Evolutionary conservation across 805 yeast species (phyloP), one percentile per base, ranked within the genome.

Genomic region (Maudiozyma pseudohumilis): DNA sequence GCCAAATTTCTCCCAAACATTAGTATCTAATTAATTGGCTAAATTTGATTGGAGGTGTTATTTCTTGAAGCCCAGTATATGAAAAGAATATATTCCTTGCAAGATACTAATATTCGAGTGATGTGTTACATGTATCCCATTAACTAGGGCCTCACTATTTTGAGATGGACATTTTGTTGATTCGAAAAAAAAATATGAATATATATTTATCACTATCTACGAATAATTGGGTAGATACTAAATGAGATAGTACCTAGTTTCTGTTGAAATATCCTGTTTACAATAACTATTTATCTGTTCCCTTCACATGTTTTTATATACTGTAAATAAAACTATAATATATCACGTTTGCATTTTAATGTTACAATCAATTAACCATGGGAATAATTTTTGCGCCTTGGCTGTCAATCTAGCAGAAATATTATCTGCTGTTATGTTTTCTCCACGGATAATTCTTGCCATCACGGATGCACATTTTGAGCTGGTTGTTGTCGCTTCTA

Each of bases 331-430:
- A n/a, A n/a, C n/a, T n/a, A n/a, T n/a, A n/a, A n/a, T n/a, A n/a
- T n/a, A n/a, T n/a, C n/a, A n/a, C n/a, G n/a, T n/a, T n/a, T n/a
- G n/a, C n/a, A n/a, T n/a, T 11, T 38, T 31, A 3, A 47, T 40
- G 30, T 43, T 40, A 6, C 38, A 29, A 11, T 36, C 42, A 19
- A 29, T 37, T 1, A 51, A 34, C 54, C 54, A 52, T 4, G 52
- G 48, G 3, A 52, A 28, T 11, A 44, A 25, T 16, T 40, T 48
- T 6, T 35, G 33, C 2, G 44, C 31, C 15, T 44, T 50, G 7
- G 32, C 38, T 2, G 40, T 19, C 10, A 52, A 31, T 13, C 40
- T 36, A 1, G 38, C 15, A 5, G 43, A 21, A 11, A 44, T 28
- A 7, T 37, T 34, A n/a, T 35, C 30, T 13, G 44, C 29, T 8